Evolutionary conservation across 1,284 basidiomycete species (phyloP).

Genomic region (Ustilago crameri): DNA sequence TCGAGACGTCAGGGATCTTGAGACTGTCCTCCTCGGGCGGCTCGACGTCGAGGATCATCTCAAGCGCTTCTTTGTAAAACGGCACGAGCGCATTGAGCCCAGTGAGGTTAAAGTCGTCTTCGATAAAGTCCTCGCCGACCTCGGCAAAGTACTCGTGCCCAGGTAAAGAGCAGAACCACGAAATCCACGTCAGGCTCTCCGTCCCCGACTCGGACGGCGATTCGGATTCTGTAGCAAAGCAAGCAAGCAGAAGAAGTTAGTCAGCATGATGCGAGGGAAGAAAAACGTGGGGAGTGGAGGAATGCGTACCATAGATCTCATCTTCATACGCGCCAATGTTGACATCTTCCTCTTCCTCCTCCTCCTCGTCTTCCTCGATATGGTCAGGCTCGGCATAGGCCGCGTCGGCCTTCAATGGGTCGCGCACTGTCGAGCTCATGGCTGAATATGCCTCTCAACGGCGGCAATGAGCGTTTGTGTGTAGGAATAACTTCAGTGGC

Average conservation of each 20-base stretch:
- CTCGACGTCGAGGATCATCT: slow-evolving; percentile 99
- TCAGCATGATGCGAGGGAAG: slow-evolving; percentile 2
- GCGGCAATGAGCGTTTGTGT: no score
- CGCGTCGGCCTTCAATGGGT: slow-evolving; percentile 22
- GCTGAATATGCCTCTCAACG: not conserved
- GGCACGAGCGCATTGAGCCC: slow-evolving; percentile 92
- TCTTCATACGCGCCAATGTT: slow-evolving; percentile 43
- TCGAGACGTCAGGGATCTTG: slow-evolving; percentile 84
- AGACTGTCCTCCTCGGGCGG: slow-evolving; percentile 89
- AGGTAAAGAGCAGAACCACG: slow-evolving; percentile 97
- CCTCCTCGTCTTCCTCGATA: slow-evolving; percentile 51
- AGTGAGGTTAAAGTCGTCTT: slow-evolving; percentile 99
- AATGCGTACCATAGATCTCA: slow-evolving; percentile 41
- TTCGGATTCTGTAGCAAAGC: slow-evolving; percentile 44
- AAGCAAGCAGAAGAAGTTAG: not conserved
- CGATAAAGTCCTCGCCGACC: slow-evolving; percentile 97
- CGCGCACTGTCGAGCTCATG: slow-evolving; percentile 23
- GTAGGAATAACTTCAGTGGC: no score
- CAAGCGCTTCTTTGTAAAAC: slow-evolving; percentile 99
- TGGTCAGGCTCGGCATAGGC: slow-evolving; percentile 32
- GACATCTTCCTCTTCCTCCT: slow-evolving; percentile 53
- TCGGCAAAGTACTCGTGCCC: slow-evolving; percentile 93
- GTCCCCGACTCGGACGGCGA: slow-evolving; percentile 64
- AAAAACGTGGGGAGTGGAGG: not conserved
- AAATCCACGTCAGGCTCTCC: slow-evolving; percentile 84